Conservation (phyloP, 1,284 basidiomycete genomes). For the Chalciporus sp. region DNA sequence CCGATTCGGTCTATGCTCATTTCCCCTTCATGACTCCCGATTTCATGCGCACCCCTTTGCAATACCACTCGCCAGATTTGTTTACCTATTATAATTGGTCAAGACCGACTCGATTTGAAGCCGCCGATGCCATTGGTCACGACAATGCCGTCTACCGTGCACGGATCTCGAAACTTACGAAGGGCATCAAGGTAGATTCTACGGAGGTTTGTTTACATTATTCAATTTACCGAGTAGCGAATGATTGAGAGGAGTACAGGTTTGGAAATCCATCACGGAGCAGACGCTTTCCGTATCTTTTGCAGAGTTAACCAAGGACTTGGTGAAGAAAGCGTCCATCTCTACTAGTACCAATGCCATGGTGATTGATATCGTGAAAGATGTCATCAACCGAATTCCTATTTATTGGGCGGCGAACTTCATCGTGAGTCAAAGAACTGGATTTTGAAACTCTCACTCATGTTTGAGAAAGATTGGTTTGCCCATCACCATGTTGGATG, state of each 20-base stretch:
- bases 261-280: constrained; percentile 12
- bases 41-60: constrained; percentile 27
- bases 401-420: constrained; percentile 65
- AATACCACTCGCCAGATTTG: constrained; percentile 9
- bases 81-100: constrained; percentile 27
- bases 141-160: constrained; percentile 12
- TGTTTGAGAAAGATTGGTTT: constrained; percentile 48
- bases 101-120: constrained; percentile 9
- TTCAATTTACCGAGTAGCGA: neutral
- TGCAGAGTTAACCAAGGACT: constrained; percentile 4
- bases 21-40: constrained; percentile 65
- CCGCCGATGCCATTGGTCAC: neutral
- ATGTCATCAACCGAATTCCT: constrained; percentile 71
- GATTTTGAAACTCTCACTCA: constrained; percentile 24
- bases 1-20: constrained; percentile 59
- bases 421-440: constrained; percentile 47
- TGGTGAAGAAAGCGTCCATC: constrained; percentile 20
- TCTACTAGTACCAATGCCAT: constrained; percentile 38
- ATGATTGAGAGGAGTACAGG: constrained; percentile 8
- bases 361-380: constrained; percentile 68
- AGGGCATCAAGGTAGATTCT: neutral
- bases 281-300: constrained; percentile 16
- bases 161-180: constrained; percentile 26
- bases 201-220: constrained; percentile 20
- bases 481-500: constrained; percentile 57